These are phyloP conservation scores for Saccharomycopsis sp. DNA, from an alignment of 805 yeast genomes.

Conservation along the genomic window DNA sequence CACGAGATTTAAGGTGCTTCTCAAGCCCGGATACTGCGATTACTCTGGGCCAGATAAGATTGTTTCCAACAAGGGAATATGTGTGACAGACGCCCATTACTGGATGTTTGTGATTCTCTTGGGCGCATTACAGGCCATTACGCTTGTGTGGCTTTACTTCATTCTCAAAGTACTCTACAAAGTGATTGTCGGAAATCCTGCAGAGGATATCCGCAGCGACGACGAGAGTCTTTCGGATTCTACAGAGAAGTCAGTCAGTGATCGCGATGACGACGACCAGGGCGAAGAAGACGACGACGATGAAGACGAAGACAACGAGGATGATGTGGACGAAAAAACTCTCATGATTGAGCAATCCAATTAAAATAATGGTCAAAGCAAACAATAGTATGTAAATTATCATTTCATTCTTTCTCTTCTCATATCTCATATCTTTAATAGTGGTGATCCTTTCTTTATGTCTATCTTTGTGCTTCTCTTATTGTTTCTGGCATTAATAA, in stretches of 20 bases:
- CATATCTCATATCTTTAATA: neutral
- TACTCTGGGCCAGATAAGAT: neutral
- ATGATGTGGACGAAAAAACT: neutral
- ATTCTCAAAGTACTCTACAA: conserved; percentile 63
- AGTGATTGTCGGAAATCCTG: conserved; percentile 65
- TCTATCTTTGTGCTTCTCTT: neutral
- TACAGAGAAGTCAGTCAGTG: conserved; percentile 21
- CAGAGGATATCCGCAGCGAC: conserved; percentile 85
- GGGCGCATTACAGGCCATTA: conserved; percentile 58
- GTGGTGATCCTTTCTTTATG: neutral
- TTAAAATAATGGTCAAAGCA: neutral
- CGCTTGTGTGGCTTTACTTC: conserved; percentile 67
- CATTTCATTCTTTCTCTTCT: neutral
- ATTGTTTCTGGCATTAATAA: no score
- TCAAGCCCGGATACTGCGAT: neutral
- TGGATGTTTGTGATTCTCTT: conserved; percentile 48
- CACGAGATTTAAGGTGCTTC: conserved; percentile 14
- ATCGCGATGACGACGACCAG: neutral
- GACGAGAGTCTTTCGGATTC: conserved; percentile 46
- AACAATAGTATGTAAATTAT: neutral
- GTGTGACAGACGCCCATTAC: neutral
- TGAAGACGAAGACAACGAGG: neutral
- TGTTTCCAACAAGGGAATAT: neutral
- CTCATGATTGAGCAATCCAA: neutral
- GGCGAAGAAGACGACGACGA: conserved; percentile 11